Evolutionary conservation across 2,329 filamentous ascomycete species (phyloP).

Genomic region (Botryosphaeria dothidea): DNA sequence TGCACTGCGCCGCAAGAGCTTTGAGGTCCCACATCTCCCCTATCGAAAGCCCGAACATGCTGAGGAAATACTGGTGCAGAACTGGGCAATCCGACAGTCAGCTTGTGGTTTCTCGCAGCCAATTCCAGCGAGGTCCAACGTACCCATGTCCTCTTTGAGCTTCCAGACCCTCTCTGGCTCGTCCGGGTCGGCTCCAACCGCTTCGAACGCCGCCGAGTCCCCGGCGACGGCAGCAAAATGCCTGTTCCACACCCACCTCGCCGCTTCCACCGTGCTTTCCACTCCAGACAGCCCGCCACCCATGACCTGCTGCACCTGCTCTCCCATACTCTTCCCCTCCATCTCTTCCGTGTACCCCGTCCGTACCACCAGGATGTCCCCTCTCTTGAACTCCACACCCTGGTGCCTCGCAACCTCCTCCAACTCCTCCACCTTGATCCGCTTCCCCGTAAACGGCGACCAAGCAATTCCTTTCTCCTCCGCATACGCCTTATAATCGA

Average conservation of each 20-base stretch:
- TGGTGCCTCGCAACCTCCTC: slow-evolving; percentile 21
- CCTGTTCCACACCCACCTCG: slow-evolving; percentile 28
- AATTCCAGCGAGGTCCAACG: background rate
- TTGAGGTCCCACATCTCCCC: slow-evolving; percentile 51
- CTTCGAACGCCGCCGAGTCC: slow-evolving; percentile 36
- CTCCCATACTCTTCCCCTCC: background rate
- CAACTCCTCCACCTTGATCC: slow-evolving; percentile 2
- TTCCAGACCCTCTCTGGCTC: background rate
- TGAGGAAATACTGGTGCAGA: slow-evolving; percentile 39
- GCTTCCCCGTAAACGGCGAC: background rate
- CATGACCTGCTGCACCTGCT: background rate
- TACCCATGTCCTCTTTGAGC: background rate
- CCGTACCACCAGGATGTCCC: slow-evolving; percentile 29
- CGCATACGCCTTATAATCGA: slow-evolving; percentile 27
- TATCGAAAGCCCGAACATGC: slow-evolving; percentile 46
- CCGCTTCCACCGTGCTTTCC: slow-evolving; percentile 24
- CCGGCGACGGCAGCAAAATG: slow-evolving; percentile 38
- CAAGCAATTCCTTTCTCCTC: slow-evolving; percentile 25
- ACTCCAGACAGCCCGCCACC: background rate
- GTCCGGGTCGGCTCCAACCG: slow-evolving; percentile 26
- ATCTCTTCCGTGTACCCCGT: slow-evolving; percentile 20
- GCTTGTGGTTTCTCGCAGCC: slow-evolving; percentile 6
- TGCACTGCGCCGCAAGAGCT: slow-evolving; percentile 39
- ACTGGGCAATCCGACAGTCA: slow-evolving; percentile 22
- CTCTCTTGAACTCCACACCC: slow-evolving; percentile 25